A percentile compares a stretch with the other conserved stretches of the same genome.
These are phyloP conservation scores for Paracoccidioides brasiliensis DNA, from an alignment of 2,329 filamentous ascomycete species.

Conservation along the genomic window DNA sequence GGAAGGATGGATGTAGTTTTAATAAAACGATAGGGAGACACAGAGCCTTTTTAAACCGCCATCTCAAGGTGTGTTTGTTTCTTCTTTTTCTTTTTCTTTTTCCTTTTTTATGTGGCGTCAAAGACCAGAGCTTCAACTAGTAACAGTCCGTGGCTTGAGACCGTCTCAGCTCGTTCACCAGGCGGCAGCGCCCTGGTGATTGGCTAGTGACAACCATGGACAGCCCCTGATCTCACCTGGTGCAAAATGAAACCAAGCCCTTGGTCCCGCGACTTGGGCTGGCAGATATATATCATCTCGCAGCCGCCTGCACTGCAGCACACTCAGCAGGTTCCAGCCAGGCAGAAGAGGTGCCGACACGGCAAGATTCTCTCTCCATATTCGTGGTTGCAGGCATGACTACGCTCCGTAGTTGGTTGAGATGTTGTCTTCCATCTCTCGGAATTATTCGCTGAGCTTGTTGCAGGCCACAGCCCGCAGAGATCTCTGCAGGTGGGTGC, in stretches of 20 bases:
- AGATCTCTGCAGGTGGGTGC: too few species aligned
- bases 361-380: not conserved
- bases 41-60: too few species aligned
- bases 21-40: too few species aligned
- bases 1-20: not conserved
- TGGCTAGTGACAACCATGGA: slow-evolving; percentile 7
- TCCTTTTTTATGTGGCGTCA: not conserved
- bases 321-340: not conserved
- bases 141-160: not conserved
- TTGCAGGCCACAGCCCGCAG: too few species aligned
- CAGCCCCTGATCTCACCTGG: not conserved
- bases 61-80: too few species aligned
- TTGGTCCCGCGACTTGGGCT: not conserved
- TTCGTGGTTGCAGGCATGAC: not conserved
- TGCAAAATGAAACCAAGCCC: not conserved
- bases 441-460: too few species aligned
- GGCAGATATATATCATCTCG: not conserved
- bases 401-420: not conserved
- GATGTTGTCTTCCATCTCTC: not conserved
- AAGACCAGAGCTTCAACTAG: not conserved
- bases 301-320: not conserved
- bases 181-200: slow-evolving; percentile 18
- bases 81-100: not conserved
- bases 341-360: not conserved
- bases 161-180: slow-evolving; percentile 5